Base-by-base conservation (phyloP, 108 stramenopile genomes). In the Schizochytrium sp. region DNA sequence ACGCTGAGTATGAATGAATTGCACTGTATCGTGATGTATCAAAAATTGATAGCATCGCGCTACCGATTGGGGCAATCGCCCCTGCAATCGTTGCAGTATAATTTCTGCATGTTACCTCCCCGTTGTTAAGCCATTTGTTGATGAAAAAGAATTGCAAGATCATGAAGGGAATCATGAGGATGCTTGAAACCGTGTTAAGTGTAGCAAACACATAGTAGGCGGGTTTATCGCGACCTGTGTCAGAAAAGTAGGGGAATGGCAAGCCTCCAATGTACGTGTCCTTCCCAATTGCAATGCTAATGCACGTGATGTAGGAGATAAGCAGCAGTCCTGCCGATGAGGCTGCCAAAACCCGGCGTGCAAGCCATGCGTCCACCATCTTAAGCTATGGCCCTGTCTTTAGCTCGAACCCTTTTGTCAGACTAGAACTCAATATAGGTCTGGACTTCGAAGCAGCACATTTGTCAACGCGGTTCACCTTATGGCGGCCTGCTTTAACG, bases 151-250 rank as follows among this genome's bases (percentile, higher is more conserved):
- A 83, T 55, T 83, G 76, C 76, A 83, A 40, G n/a, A 83, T n/a
- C 5, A 38, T 17, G 28, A 83, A 83, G n/a, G 15, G 50, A 8
- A 83, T 49, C 45, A 83, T 2, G 7, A 42, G 28, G 17, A 55
- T 2, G 76, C 50, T 55, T 8, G 76, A 47, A 7, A 50, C 28
- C 15, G 76, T 83, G 76, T 38, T 83, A 53, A 83, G 47, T 5
- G 12, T 55, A 8, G 76, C 5, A 83, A 83, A 83, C 28, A 83
- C 76, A 28, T 83, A 83, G 53, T 83, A 83, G 28, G 50, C 76
- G 50, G 50, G 50, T 42, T 83, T 83, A 53, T 83, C 76, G 76
- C 76, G 76, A n/a, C 76, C 76, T 10, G 53, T 83, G 3, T 83
- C 76, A 5, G 50, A 55, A 42, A 83, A 83, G 76, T 83, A 83